A percentile compares a stretch with the other conserved stretches of the same genome.
Evolutionary conservation across 2,329 filamentous ascomycete genomes (phyloP).

Genomic region (Herpomyces periplanetae): DNA sequence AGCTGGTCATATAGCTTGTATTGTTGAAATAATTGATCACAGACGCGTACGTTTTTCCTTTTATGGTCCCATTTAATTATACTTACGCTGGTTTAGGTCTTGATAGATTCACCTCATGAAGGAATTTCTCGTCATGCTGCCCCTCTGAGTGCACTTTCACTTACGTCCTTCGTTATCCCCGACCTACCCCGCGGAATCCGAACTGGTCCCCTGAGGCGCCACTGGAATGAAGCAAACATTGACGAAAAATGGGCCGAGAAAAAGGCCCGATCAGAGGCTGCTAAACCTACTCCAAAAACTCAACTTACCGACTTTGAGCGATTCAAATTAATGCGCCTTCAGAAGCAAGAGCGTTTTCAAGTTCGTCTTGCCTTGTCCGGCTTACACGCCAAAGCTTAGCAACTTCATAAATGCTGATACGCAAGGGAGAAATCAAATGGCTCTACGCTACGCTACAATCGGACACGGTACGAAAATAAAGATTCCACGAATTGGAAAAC

Average conservation of each 20-base stretch:
- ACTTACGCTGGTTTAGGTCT: no score
- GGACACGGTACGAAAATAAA: no score
- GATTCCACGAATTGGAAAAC: no score
- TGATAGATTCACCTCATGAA: no score
- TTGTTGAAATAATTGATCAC: constrained; percentile 99
- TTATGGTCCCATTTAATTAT: background rate
- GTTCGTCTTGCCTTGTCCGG: no score
- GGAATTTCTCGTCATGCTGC: constrained; percentile 57
- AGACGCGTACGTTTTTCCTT: constrained; percentile 47
- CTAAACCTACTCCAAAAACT: constrained; percentile 59
- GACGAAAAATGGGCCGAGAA: constrained; percentile 78
- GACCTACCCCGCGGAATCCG: constrained; percentile 54
- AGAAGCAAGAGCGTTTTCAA: constrained; percentile 62
- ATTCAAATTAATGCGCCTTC: constrained; percentile 97
- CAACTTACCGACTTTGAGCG: constrained; percentile 92
- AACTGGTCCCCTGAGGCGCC: constrained; percentile 39
- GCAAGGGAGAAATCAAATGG: no score
- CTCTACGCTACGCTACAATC: no score
- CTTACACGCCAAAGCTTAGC: no score
- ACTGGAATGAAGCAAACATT: constrained; percentile 66
- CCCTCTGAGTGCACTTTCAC: constrained; percentile 39
- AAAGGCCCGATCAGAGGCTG: constrained; percentile 67
- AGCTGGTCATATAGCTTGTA: constrained; percentile 52
- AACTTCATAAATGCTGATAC: no score
- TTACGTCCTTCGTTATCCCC: constrained; percentile 57